Evolutionary conservation across 257 asterid genomes (phyloP).

Genomic region (Solanum etuberosum): DNA sequence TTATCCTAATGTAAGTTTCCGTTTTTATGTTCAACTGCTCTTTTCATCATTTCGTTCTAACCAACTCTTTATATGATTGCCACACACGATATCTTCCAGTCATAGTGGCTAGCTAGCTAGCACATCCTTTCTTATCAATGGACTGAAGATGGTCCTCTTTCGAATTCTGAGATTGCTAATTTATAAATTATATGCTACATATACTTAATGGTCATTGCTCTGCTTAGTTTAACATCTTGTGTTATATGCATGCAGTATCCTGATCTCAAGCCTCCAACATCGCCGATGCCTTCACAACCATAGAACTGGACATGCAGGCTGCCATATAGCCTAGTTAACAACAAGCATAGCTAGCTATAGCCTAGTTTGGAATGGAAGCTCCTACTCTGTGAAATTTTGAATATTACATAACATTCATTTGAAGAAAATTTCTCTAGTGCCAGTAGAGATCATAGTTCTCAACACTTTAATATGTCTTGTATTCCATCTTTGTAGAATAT

Average conservation of each 20-base stretch:
- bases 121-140: not conserved
- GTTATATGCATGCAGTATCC: slow-evolving; percentile 59
- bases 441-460: not conserved
- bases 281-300: slow-evolving; percentile 89
- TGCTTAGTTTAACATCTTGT: not conserved
- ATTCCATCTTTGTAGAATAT: not conserved
- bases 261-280: slow-evolving; percentile 87
- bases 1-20: slow-evolving; percentile 62
- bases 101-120: not conserved
- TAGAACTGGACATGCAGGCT: slow-evolving; percentile 6
- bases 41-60: not conserved
- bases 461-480: not conserved
- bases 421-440: not conserved
- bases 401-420: not conserved
- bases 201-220: not conserved
- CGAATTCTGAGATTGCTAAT: not conserved
- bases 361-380: not conserved
- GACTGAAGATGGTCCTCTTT: not conserved
- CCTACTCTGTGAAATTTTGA: not conserved
- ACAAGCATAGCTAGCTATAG: not conserved
- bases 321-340: not conserved
- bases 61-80: not conserved
- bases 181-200: not conserved
- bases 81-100: not conserved
- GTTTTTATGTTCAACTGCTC: not conserved